A percentile compares a stretch with the other conserved stretches of the same genome.
phyloP scores from a whole-genome alignment of 2,329 filamentous ascomycete species.

The Fusarium sulawesiense region DNA sequence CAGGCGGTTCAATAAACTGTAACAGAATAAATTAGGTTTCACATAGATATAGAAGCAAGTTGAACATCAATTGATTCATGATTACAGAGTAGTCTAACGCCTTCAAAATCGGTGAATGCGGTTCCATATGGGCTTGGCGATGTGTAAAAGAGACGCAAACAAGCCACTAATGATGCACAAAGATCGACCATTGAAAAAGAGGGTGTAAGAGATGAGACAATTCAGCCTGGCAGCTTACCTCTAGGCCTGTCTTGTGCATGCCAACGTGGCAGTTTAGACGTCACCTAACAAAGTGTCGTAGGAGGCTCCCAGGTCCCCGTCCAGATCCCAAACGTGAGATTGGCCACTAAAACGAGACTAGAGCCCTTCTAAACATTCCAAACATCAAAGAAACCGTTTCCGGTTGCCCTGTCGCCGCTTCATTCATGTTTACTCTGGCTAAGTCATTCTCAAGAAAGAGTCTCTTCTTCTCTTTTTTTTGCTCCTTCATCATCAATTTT shows the following conservation, averaged over 20 bases:
- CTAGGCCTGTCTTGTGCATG: constrained; percentile 12
- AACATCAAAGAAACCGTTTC: constrained; percentile 17
- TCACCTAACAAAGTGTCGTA: constrained; percentile 10
- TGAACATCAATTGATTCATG: background rate
- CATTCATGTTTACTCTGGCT: constrained; percentile 20
- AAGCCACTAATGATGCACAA: constrained; percentile 15
- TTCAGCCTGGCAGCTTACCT: background rate
- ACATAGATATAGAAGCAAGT: background rate
- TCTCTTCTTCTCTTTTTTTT: background rate
- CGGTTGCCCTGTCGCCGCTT: constrained; percentile 28
- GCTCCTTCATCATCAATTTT: background rate
- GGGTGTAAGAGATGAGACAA: constrained; percentile 36
- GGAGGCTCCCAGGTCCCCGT: constrained; percentile 24
- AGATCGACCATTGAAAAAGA: constrained; percentile 25
- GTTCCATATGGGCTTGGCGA: constrained; percentile 6
- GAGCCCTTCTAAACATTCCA: constrained; percentile 23
- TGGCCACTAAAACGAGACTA: constrained; percentile 13
- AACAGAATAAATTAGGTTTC: constrained; percentile 8
- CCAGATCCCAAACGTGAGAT: constrained; percentile 10
- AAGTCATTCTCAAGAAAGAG: background rate
- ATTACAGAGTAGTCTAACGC: background rate
- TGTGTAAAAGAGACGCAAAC: constrained; percentile 3
- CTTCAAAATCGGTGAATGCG: background rate
- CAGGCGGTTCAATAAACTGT: background rate
- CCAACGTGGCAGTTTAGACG: constrained; percentile 30